Evolutionary conservation across 495 filamentous ascomycete species (phyloP).

Genomic region (Annulohypoxylon bovei): DNA sequence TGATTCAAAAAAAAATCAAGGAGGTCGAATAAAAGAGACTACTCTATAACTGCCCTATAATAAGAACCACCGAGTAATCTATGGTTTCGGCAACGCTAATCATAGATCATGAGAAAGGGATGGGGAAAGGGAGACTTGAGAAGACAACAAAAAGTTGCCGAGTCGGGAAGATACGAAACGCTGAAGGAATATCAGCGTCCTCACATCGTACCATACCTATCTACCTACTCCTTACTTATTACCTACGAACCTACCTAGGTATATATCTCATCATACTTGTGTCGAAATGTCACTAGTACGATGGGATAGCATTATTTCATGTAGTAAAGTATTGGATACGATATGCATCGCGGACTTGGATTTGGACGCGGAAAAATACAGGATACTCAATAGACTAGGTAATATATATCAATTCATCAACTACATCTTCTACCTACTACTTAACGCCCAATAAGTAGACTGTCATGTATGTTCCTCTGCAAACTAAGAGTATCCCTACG

Average conservation of each 20-base stretch:
- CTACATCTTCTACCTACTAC: background rate
- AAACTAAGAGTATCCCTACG: too few species aligned
- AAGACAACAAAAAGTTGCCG: background rate
- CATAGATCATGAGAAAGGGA: background rate
- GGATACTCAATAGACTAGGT: constrained; percentile 1
- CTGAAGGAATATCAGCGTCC: background rate
- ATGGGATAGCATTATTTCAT: constrained; percentile 4
- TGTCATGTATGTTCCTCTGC: background rate
- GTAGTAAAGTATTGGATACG: constrained; percentile 3
- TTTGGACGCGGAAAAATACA: constrained; percentile 2
- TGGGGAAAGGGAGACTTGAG: background rate
- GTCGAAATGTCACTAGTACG: background rate
- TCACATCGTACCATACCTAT: background rate
- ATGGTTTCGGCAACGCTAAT: background rate
- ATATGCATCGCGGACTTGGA: constrained; percentile 4
- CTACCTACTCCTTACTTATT: background rate
- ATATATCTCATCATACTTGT: background rate
- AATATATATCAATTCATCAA: background rate
- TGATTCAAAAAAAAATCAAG: constrained; percentile 34
- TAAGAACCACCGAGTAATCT: background rate
- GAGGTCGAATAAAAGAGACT: constrained; percentile 7
- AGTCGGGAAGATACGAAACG: background rate
- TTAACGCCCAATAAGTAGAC: background rate
- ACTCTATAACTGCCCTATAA: background rate
- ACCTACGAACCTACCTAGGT: background rate